Percentiles rank a stretch among this genome's conserved stretches.
phyloP scores from a whole-genome alignment of 2,329 filamentous ascomycete genomes.

The Coniochaeta prunicola region DNA sequence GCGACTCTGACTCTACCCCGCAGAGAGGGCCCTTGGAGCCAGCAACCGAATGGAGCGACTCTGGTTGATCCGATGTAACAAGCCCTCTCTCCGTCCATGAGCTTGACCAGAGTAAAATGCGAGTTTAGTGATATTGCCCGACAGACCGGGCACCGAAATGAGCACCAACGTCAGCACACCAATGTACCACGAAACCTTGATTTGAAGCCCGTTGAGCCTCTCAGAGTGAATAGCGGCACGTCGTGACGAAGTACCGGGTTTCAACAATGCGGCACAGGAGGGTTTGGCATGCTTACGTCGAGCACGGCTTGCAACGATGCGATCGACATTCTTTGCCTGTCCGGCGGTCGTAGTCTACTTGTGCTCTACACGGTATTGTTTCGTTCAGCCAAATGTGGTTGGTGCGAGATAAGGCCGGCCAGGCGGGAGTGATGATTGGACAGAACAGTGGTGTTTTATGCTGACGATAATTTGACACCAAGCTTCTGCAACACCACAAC shows the following conservation, averaged over 20 bases:
- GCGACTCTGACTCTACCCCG: neutral
- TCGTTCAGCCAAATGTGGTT: too few species aligned
- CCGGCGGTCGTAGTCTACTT: too few species aligned
- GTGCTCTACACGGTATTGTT: too few species aligned
- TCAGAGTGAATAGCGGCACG: neutral
- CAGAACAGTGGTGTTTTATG: slow-evolving; percentile 25
- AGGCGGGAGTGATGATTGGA: slow-evolving; percentile 5
- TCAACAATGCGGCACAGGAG: neutral
- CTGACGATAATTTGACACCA: slow-evolving; percentile 26
- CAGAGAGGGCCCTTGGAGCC: neutral
- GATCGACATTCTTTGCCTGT: too few species aligned
- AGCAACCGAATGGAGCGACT: neutral
- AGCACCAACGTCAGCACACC: slow-evolving; percentile 1
- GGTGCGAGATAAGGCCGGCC: slow-evolving; percentile 32
- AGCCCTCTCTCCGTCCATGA: neutral
- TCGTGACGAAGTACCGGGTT: neutral
- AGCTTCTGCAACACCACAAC: neutral
- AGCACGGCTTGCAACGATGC: neutral
- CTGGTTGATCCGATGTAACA: neutral
- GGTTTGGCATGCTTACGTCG: neutral
- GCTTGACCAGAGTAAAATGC: neutral
- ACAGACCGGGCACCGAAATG: neutral
- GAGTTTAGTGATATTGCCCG: neutral
- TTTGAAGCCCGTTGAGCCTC: neutral
- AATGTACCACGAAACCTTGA: neutral